These are phyloP conservation scores for Spergularia marina DNA, from an alignment of 148 eudicot genomes.

Conservation along the genomic window DNA sequence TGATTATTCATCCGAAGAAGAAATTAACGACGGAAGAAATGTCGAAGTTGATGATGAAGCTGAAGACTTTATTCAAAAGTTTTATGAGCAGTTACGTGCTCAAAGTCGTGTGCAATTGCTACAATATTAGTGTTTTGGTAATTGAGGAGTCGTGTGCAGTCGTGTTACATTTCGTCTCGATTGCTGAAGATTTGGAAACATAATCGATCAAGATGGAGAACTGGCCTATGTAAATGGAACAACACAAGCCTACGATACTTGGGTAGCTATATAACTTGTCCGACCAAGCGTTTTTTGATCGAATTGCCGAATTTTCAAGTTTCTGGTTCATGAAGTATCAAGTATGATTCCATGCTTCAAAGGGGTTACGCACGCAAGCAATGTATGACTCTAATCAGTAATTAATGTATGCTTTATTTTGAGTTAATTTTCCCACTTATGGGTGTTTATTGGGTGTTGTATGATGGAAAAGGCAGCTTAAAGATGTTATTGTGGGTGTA, in stretches of 20 bases:
- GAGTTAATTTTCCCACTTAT: constrained; percentile 6
- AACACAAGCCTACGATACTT: too few species aligned
- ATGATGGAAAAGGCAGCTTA: not conserved
- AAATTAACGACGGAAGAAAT: constrained; percentile 18
- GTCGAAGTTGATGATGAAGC: constrained; percentile 38
- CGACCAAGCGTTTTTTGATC: too few species aligned
- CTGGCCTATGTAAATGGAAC: too few species aligned
- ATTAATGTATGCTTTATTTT: constrained; percentile 7
- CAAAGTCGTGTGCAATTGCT: constrained; percentile 37
- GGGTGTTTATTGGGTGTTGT: constrained; percentile 14
- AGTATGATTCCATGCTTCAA: too few species aligned
- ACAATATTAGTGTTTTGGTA: constrained; percentile 13
- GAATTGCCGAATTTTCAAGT: too few species aligned
- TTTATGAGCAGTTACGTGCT: constrained; percentile 38
- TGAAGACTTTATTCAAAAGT: constrained; percentile 38
- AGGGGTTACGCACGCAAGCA: not conserved
- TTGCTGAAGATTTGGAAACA: too few species aligned
- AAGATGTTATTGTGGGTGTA: not conserved
- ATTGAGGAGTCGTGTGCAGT: not conserved
- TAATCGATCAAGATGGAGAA: too few species aligned
- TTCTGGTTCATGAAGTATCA: too few species aligned
- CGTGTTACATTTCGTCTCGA: too few species aligned
- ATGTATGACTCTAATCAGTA: not conserved
- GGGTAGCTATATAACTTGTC: too few species aligned
- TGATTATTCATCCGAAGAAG: constrained; percentile 34